A percentile compares a stretch with the other conserved stretches of the same genome.
Evolutionary conservation across 441 rosid genomes (phyloP).

Genomic region (Corymbia calophylla): DNA sequence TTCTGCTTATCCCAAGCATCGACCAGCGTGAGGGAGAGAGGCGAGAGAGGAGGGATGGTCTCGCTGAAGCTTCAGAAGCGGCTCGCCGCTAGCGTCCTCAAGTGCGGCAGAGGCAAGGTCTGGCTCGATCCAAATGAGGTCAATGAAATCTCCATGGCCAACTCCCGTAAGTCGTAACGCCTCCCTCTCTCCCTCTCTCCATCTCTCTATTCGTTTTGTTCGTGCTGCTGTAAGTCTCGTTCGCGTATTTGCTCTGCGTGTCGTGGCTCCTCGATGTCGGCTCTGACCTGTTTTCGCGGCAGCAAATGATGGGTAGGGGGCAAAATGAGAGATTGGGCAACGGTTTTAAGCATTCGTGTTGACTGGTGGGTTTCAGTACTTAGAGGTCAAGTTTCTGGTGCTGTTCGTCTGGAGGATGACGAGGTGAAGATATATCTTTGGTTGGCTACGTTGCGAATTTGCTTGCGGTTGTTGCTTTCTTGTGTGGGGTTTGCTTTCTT

Average conservation of each 20-base stretch:
- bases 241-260: neutral
- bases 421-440: neutral
- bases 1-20: neutral
- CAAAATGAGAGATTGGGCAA: neutral
- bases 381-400: neutral
- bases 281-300: neutral
- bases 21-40: too few species aligned
- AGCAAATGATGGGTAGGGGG: neutral
- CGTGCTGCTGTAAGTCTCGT: neutral
- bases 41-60: constrained; percentile 42
- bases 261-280: neutral
- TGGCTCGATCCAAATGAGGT: constrained; percentile 85
- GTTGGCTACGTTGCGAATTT: neutral
- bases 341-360: neutral
- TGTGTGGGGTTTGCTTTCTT: neutral
- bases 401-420: neutral
- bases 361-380: neutral
- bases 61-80: constrained; percentile 74
- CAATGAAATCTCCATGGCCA: constrained; percentile 81
- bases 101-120: constrained; percentile 68
- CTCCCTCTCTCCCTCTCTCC: neutral
- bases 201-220: neutral
- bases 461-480: neutral
- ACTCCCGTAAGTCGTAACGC: constrained; percentile 45
- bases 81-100: constrained; percentile 64